Base-by-base conservation (phyloP, 2,329 filamentous ascomycete genomes). In the Penicillium italicum region DNA sequence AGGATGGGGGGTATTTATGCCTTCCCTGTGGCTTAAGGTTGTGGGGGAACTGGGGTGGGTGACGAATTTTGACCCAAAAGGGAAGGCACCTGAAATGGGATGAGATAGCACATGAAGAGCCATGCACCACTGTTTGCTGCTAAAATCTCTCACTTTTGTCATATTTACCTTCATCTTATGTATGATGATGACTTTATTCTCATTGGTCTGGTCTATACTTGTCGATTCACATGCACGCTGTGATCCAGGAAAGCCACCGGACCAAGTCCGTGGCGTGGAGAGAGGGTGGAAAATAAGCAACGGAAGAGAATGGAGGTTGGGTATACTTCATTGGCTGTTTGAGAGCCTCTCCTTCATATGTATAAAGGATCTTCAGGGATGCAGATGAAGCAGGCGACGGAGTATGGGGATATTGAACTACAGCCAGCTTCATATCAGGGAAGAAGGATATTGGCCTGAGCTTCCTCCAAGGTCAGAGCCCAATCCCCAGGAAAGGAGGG, bases 401-500 rank as follows among this genome's bases (percentile, higher is more conserved):
- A 46, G 28, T 9, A 14, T 36, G n/a, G 12, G 7, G 11, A 11
- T 30, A 10, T 49, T 8, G 14, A 49, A 14, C 31, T 5, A 2
- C 40, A n/a, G 3, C 14, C 46, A 49, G 12, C 5, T 20, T 37
- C 34, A 11, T 5, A 30, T 65, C 40, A 72, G 4, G 69, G 69
- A 28, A 72, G 59, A 12, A 71, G 65, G 38, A 72, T 69, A 36
- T 68, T 67, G 2, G 69, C 67, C 38, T 69, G 68, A 11, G 71
- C 60, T 41, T 72, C 69, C 30, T 71, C 65, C 62, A 72, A 63
- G 2, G 63, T 68, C 36, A 69, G 65, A 2, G 65, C 61, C 69
- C 69, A 72, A 6, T 68, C 69, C 12, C 67, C 63, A 6, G 69
- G 69, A 45, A 71, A 72, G 3, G 66, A 56, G 16, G 67, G 68